Evolutionary conservation across 1,139 yeast genomes (phyloP), one percentile per base, ranked within the genome.

Genomic region (Magnusiomyces tetraspermus): DNA sequence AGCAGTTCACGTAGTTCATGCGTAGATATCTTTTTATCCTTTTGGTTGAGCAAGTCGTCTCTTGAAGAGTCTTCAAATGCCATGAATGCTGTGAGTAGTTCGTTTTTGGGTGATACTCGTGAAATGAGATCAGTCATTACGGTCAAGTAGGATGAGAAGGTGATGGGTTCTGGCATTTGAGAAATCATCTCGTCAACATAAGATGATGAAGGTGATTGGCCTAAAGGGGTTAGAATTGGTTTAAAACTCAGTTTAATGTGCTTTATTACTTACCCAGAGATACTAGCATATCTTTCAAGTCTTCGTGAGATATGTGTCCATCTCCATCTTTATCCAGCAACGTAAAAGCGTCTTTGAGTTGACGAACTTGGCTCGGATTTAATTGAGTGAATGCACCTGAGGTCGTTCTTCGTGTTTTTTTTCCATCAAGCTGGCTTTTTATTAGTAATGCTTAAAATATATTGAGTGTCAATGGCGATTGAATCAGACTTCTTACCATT

Each of bases 271-370:
- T 69, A 62, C 67, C 88, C 70, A 71, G 75, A 51, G 69, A 80
- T 62, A 76, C 71, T 60, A 83, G 76, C 55, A 85, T 72, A 41
- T 76, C 75, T 43, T 71, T 70, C 57, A 90, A 64, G 64, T 90
- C 96, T 1, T 71, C 71, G 26, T 71, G 66, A 1, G 84, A 73
- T 48, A 90, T 80, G 10, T 69, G 63, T 1, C 92, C 88, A 61
- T 88, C 92, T 40, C 86, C 82, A 57, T 89, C 94, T 40, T 86
- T 86, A 63, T 90, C 97, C n/a, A 90, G 79, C 60, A 88, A 67
- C 37, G 76, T 71, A 58, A 78, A 80, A 2, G 81, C 74, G 57
- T 77, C 82, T 51, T 76, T 74, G 44, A 79, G 64, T 51, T 71
- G 75, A 24, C 71, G 66, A 36, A 77, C 68, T 42, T 69, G 70